These are phyloP conservation scores for Lactifluus hygrophoroides DNA, from an alignment of 768 basidiomycete genomes.

Conservation along the genomic window DNA sequence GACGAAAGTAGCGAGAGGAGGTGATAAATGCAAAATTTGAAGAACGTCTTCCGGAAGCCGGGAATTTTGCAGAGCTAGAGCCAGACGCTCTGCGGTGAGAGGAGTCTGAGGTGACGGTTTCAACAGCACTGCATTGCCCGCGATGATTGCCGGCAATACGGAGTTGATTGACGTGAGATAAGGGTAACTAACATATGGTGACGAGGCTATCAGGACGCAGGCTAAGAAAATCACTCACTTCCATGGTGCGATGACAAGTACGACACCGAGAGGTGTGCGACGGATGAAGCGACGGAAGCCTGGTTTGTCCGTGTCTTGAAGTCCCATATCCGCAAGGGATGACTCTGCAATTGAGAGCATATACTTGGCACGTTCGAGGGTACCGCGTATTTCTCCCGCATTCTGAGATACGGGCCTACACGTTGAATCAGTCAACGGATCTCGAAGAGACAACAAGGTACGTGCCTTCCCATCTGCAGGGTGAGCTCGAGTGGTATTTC, in stretches of 20 bases:
- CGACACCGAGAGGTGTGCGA: conserved; percentile 77
- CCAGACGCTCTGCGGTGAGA: conserved; percentile 74
- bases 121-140: conserved; percentile 84
- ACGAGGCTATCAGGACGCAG: neutral
- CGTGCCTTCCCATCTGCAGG: conserved; percentile 86
- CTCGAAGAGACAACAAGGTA: conserved; percentile 1
- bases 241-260: conserved; percentile 87
- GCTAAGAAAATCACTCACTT: conserved; percentile 46
- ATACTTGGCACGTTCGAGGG: conserved; percentile 73
- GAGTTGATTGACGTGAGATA: conserved; percentile 89
- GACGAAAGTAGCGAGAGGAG: conserved; percentile 47
- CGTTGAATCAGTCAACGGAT: neutral
- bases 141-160: conserved; percentile 82
- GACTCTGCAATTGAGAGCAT: conserved; percentile 77
- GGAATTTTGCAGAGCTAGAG: conserved; percentile 55
- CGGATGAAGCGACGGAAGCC: conserved; percentile 80
- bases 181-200: conserved; percentile 51
- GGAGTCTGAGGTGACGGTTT: conserved; percentile 98
- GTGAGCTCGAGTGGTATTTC: conserved; percentile 72
- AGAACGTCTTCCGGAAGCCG: conserved; percentile 71
- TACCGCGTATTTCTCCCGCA: conserved; percentile 72
- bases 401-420: conserved; percentile 70
- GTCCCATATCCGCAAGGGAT: conserved; percentile 62
- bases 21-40: conserved; percentile 68
- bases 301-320: conserved; percentile 71